Evolutionary conservation across 1,284 basidiomycete species (phyloP), one percentile per base, ranked within the genome.

Genomic region (Microbotryomycetes sp.): DNA sequence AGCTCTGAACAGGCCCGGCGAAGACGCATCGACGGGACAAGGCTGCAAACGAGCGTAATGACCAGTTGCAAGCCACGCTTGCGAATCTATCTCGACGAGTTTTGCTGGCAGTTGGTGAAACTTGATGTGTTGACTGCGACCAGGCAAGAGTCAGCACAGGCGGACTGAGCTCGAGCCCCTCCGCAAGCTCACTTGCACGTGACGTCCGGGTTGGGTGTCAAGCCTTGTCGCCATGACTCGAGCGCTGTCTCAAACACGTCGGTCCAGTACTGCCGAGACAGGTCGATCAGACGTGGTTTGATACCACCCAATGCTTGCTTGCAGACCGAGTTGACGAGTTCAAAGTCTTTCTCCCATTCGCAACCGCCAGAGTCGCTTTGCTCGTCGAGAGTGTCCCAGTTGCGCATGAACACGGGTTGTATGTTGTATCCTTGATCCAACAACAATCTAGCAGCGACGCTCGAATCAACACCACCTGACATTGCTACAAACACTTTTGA

Each of bases 391-490:
- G 65, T 65, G 36, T 81, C 92, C 93, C 94, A 97, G 68, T 97
- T 97, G 26, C 91, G 84, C 94, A 97, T 97, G 76, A 87, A 97
- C 0, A 97, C 82, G 2, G 91, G 92, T 59, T 84, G 88, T 19
- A 92, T 81, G 71, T 91, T 83, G 69, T 85, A 87, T 64, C 87
- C 87, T 84, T 89, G 63, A 52, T 86, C 81, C 19, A 84, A 79
- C n/a, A 94, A 77, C 23, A 94, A 76, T 57, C 81, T 80, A 7
- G 91, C 88, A 1, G 87, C 81, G 6, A 92, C 88, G 3, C 88
- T 91, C 1, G 92, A 96, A 76, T 97, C 93, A 4, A 97, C 93
- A 0, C 94, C 94, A 42, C 94, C 94, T 0, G 91, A 96, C 87
- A 97, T 92, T 30, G 89, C 92, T 2, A 96, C 83, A 0, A 89